phyloP scores from a whole-genome alignment of 1,284 basidiomycete species.

The Boletus albobrunnescens region DNA sequence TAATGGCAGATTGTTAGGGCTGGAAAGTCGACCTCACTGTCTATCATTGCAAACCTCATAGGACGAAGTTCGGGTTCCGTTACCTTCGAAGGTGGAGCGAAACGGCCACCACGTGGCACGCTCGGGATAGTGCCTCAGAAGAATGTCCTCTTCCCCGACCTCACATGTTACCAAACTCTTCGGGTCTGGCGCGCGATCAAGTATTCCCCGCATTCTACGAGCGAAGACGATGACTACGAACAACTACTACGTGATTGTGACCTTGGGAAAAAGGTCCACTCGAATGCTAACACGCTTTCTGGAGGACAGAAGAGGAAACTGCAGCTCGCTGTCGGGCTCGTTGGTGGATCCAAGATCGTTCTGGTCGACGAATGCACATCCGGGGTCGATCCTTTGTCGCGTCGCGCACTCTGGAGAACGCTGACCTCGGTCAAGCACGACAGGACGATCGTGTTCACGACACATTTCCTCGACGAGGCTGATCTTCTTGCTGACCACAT shows the following conservation, averaged over 20 bases:
- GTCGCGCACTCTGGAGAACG: slow-evolving; percentile 74
- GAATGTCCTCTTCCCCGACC: slow-evolving; percentile 77
- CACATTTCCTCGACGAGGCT: slow-evolving; percentile 78
- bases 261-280: slow-evolving; percentile 61
- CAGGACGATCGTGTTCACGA: slow-evolving; percentile 65
- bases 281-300: slow-evolving; percentile 61
- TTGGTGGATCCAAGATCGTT: slow-evolving; percentile 71
- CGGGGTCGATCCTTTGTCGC: slow-evolving; percentile 75
- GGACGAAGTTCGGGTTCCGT: slow-evolving; percentile 58
- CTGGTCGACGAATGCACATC: slow-evolving; percentile 78
- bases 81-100: slow-evolving; percentile 54
- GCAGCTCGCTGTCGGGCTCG: slow-evolving; percentile 72
- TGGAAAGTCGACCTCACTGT: slow-evolving; percentile 75
- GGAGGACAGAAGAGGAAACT: slow-evolving; percentile 83
- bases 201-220: slow-evolving; percentile 44
- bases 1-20: slow-evolving; percentile 43
- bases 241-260: slow-evolving; percentile 69
- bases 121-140: slow-evolving; percentile 80
- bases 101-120: slow-evolving; percentile 53
- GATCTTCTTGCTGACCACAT: slow-evolving; percentile 76
- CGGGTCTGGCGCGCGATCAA: slow-evolving; percentile 74
- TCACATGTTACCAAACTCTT: slow-evolving; percentile 71
- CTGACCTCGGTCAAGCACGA: slow-evolving; percentile 63
- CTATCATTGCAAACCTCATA: slow-evolving; percentile 61
- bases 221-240: slow-evolving; percentile 44